Evolutionary conservation across 176 grass and related monocot species (phyloP), one percentile per base, ranked within the genome.

Genomic region (Hsuehochloa calcarea): DNA sequence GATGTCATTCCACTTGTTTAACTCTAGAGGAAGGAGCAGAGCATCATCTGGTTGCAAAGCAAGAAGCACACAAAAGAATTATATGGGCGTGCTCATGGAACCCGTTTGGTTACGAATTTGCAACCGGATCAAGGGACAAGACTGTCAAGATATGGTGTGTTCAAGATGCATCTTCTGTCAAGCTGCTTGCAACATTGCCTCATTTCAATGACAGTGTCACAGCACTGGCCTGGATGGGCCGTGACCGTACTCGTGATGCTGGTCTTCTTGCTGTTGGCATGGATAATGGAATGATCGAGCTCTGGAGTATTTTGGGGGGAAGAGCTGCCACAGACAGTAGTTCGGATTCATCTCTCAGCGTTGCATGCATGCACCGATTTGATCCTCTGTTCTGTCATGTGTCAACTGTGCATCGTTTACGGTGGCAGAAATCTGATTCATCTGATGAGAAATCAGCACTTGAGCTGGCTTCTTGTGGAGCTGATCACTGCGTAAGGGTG

Each of bases 21-120:
- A 63, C 63, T 90, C 22, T 75, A 88, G 85, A 77, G 67, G 88
- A 80, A 49, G 93, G 86, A 77, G 77, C 80, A 40, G 80, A 88
- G 26, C 76, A 89, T 82, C 86, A 45, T n/a, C 83, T 95, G 60
- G 75, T 94, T 63, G 88, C 64, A 26, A 99, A 94, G 83, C 93
- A 79, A 41, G 96, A 99, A 89, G 93, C 84, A 25, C 93, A 99
- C 80, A 99, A 96, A 85, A 91, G 96, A 92, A 99, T 96, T 80
- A 91, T 96, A 88, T 99, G 96, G 96, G 91, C 96, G 47, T 99
- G 93, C 60, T 90, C 93, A 72, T 99, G 96, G 96, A 99, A 93
- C 44, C 91, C 93, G 13, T 94, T 94, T 37, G 87, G 91, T 13
- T 74, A 94, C 40, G 88, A 99, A 89, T 99, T 99, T 86, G 96